Percentiles rank a stretch among this genome's conserved stretches.
Evolutionary conservation across 2,329 filamentous ascomycete species (phyloP).

Genomic region (Dothiorella sarmentorum): DNA sequence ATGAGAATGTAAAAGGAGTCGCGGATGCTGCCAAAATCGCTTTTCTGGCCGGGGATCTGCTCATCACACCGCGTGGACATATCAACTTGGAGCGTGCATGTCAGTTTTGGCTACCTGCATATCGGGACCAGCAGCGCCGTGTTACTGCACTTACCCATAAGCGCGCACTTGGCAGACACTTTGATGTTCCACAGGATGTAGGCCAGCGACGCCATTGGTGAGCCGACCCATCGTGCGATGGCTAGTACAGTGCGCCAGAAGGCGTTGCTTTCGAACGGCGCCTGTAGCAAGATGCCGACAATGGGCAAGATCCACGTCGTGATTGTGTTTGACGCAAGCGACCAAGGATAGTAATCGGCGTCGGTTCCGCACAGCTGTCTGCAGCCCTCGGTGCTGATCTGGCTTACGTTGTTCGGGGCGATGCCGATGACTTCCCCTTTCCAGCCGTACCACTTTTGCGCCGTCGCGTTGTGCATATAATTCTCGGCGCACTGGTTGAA

Average conservation of each 20-base stretch:
- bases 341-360: constrained; percentile 34
- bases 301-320: constrained; percentile 42
- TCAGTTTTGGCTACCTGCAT: not conserved
- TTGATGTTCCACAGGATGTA: constrained; percentile 43
- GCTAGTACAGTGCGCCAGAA: constrained; percentile 36
- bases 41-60: constrained; percentile 25
- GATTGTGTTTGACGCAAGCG: constrained; percentile 31
- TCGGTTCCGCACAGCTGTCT: constrained; percentile 33
- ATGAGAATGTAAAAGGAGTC: constrained; percentile 46
- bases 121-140: not conserved
- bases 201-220: constrained; percentile 35
- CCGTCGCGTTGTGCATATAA: not conserved
- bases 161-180: constrained; percentile 37
- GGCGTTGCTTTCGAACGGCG: constrained; percentile 42
- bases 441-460: not conserved
- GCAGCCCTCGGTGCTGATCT: constrained; percentile 35
- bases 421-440: constrained; percentile 22
- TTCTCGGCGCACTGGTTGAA: not conserved
- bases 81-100: constrained; percentile 27
- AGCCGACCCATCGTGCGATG: constrained; percentile 37
- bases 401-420: constrained; percentile 23
- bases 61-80: constrained; percentile 35
- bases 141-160: constrained; percentile 27
- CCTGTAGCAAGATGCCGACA: constrained; percentile 39
- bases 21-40: constrained; percentile 37